phyloP scores from a whole-genome alignment of 129 eudicot species.

The Centaurea solstitialis region DNA sequence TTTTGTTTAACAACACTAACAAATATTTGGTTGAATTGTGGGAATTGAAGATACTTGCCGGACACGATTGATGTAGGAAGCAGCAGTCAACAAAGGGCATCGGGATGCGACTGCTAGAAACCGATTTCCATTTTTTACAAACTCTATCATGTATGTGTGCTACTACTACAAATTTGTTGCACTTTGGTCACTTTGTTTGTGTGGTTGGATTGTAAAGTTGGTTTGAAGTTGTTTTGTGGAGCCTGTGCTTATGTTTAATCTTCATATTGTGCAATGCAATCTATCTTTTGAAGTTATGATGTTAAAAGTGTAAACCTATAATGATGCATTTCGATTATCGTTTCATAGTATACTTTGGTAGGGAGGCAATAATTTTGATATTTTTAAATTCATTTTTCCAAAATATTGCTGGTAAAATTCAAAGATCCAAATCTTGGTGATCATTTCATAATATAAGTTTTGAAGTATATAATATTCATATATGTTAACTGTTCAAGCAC shows the following conservation, averaged over 20 bases:
- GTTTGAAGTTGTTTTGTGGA: conserved; percentile 33
- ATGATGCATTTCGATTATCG: background rate
- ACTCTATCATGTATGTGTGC: conserved; percentile 26
- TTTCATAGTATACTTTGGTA: too few relatives aligned
- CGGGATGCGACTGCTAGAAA: conserved; percentile 82
- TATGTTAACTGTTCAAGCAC: too few relatives aligned
- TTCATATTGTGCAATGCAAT: conserved; percentile 10
- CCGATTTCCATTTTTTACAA: conserved; percentile 17
- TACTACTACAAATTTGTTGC: conserved; percentile 23
- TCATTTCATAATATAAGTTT: too few relatives aligned
- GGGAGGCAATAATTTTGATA: too few relatives aligned
- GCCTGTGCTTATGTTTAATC: conserved; percentile 21
- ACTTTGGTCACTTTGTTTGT: conserved; percentile 24
- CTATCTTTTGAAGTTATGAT: conserved; percentile 14
- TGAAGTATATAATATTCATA: too few relatives aligned
- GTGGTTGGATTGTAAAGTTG: conserved; percentile 31
- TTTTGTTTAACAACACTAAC: background rate
- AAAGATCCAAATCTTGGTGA: too few relatives aligned
- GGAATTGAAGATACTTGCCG: conserved; percentile 75
- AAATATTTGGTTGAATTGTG: background rate
- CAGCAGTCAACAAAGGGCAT: conserved; percentile 80
- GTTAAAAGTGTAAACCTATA: background rate
- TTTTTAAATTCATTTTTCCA: too few relatives aligned
- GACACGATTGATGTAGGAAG: conserved; percentile 93
- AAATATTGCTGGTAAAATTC: too few relatives aligned